phyloP scores from a whole-genome alignment of 495 filamentous ascomycete genomes.

The Pyrenula massariospora region DNA sequence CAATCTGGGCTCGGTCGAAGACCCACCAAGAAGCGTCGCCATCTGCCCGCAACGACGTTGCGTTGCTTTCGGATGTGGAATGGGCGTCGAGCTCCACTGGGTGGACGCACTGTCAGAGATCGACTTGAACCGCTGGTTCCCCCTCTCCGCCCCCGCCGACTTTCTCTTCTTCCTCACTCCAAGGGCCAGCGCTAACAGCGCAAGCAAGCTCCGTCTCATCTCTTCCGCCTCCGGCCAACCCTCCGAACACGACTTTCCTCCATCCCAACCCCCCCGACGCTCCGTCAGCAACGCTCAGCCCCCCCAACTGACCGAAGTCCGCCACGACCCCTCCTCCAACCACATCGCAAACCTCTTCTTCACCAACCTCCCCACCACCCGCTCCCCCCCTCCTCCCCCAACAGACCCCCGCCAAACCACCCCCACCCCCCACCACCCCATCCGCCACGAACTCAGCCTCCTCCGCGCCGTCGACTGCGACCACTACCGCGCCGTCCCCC shows the following conservation, averaged over 20 bases:
- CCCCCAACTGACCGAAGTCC: constrained; percentile 3
- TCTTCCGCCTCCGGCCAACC: constrained; percentile 42
- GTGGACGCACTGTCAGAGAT: constrained; percentile 49
- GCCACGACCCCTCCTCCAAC: constrained; percentile 2
- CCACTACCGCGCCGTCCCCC: constrained; percentile 56
- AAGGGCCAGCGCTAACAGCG: constrained; percentile 32
- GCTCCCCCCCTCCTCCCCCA: background rate
- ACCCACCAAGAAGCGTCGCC: constrained; percentile 55
- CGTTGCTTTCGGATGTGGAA: constrained; percentile 58
- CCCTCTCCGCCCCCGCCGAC: constrained; percentile 54
- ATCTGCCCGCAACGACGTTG: constrained; percentile 58
- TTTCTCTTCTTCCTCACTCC: constrained; percentile 56
- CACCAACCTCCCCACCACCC: background rate
- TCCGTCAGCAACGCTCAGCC: background rate
- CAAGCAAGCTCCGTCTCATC: constrained; percentile 53
- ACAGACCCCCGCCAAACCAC: background rate
- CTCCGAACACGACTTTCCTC: constrained; percentile 16
- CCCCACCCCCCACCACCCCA: background rate
- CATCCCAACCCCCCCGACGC: background rate
- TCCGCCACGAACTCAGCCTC: constrained; percentile 7
- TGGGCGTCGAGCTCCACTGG: constrained; percentile 64
- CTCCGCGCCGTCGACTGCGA: constrained; percentile 38
- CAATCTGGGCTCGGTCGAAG: constrained; percentile 52
- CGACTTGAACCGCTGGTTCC: constrained; percentile 51
- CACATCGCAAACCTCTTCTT: background rate